Evolutionary conservation across 306 rosid genomes (phyloP).

Genomic region (Begonia loranthoides): DNA sequence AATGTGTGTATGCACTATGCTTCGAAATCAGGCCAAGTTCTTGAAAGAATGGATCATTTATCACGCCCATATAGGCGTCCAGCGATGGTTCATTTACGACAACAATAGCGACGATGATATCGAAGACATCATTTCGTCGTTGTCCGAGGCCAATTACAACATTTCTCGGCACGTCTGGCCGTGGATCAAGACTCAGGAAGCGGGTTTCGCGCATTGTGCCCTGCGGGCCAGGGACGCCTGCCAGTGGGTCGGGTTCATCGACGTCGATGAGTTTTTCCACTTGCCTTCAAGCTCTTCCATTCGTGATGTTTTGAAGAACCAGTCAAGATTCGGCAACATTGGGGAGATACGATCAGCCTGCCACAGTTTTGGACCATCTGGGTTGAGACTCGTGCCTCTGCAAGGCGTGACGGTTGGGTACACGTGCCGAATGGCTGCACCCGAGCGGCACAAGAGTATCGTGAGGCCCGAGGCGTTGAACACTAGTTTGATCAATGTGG

Average conservation of each 20-base stretch:
- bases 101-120: constrained; percentile 59
- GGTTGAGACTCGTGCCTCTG: constrained; percentile 20
- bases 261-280: constrained; percentile 61
- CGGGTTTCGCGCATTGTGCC: constrained; percentile 77
- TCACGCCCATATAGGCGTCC: constrained; percentile 54
- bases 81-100: constrained; percentile 69
- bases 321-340: constrained; percentile 13
- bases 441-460: constrained; percentile 80
- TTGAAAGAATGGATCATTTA: constrained; percentile 71
- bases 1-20: constrained; percentile 68
- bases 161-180: constrained; percentile 53
- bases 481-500: constrained; percentile 52
- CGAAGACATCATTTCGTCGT: constrained; percentile 5
- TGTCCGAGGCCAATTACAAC: constrained; percentile 24
- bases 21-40: constrained; percentile 62
- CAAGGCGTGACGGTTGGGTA: constrained; percentile 63
- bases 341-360: constrained; percentile 52
- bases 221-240: constrained; percentile 42
- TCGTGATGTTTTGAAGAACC: constrained; percentile 18
- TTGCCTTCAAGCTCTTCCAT: constrained; percentile 17
- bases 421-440: constrained; percentile 32
- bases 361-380: constrained; percentile 66
- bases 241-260: constrained; percentile 72
- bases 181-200: constrained; percentile 71
- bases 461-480: constrained; percentile 57